Evolutionary conservation across 139 green algal species (phyloP).

Genomic region (Nannochloris sp.): DNA sequence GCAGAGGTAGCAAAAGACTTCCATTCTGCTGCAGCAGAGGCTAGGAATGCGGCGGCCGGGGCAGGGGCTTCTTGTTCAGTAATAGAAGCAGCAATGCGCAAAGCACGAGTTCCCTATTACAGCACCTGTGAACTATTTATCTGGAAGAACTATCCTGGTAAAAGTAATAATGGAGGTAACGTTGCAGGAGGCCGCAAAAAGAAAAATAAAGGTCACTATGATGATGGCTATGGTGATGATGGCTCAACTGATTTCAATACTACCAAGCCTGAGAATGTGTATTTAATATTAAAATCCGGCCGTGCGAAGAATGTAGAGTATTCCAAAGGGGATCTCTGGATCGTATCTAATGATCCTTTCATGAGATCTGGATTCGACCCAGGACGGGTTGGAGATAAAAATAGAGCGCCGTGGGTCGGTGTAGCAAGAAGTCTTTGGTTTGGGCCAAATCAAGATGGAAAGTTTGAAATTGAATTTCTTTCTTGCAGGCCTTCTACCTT

Average conservation of each 20-base stretch:
- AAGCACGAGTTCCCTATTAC: slow-evolving; percentile 28
- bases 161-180: not conserved
- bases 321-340: slow-evolving; percentile 61
- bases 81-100: slow-evolving; percentile 15
- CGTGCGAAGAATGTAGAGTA: slow-evolving; percentile 15
- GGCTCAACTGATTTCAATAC: not conserved
- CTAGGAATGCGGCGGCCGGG: no score
- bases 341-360: slow-evolving; percentile 43
- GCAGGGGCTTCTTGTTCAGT: not conserved
- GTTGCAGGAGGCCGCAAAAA: not conserved
- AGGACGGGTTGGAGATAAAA: slow-evolving; percentile 13
- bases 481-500: not conserved
- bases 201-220: not conserved
- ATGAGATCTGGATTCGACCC: slow-evolving; percentile 8
- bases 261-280: slow-evolving; percentile 5
- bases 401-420: slow-evolving; percentile 9
- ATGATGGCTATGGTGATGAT: slow-evolving; percentile 2
- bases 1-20: slow-evolving; percentile 16
- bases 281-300: slow-evolving; percentile 19
- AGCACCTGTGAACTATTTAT: slow-evolving; percentile 25
- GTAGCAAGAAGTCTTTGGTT: slow-evolving; percentile 56
- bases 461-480: slow-evolving; percentile 62
- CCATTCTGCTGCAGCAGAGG: not conserved
- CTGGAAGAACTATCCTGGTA: not conserved
- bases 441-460: slow-evolving; percentile 71